A percentile compares a stretch with the other conserved stretches of the same genome.
These are phyloP conservation scores for Yueomyces sinensis DNA, from an alignment of 805 yeast species.

Conservation along the genomic window DNA sequence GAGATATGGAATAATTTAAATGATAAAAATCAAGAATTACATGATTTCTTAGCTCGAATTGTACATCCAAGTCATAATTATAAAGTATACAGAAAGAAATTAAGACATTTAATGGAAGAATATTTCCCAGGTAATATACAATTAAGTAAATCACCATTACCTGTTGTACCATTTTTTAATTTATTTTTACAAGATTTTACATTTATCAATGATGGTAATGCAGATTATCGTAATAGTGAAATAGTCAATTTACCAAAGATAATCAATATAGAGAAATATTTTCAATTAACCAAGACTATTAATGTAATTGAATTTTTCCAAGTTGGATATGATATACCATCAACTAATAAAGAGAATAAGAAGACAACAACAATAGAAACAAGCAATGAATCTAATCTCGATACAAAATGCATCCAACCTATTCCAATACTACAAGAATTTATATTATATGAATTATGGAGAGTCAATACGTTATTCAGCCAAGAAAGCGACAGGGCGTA, in stretches of 20 bases:
- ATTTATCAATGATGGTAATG: slow-evolving; percentile 72
- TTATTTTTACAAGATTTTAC: slow-evolving; percentile 68
- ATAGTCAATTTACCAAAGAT: slow-evolving; percentile 33
- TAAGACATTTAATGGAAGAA: slow-evolving; percentile 40
- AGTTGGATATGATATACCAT: slow-evolving; percentile 33
- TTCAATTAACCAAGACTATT: slow-evolving; percentile 50
- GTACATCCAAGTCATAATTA: slow-evolving; percentile 69
- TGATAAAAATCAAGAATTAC: slow-evolving; percentile 47
- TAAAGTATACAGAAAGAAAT: slow-evolving; percentile 49
- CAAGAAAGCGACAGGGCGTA: slow-evolving; percentile 58
- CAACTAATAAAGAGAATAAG: slow-evolving; percentile 5
- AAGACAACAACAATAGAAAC: slow-evolving; percentile 1
- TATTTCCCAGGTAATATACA: slow-evolving; percentile 6
- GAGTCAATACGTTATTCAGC: slow-evolving; percentile 45
- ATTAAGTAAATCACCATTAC: slow-evolving; percentile 26
- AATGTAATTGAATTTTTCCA: slow-evolving; percentile 59
- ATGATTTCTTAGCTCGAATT: slow-evolving; percentile 49
- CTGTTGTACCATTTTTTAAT: slow-evolving; percentile 66
- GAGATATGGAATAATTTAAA: slow-evolving; percentile 46
- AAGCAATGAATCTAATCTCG: slow-evolving; percentile 14
- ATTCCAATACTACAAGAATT: slow-evolving; percentile 32
- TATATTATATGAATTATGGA: slow-evolving; percentile 56
- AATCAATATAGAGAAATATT: slow-evolving; percentile 63
- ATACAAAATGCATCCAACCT: slow-evolving; percentile 21
- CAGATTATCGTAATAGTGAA: slow-evolving; percentile 49